These are phyloP conservation scores for Chrysopogon serrulatus DNA, from an alignment of 176 grass and related monocot genomes.

Conservation along the genomic window DNA sequence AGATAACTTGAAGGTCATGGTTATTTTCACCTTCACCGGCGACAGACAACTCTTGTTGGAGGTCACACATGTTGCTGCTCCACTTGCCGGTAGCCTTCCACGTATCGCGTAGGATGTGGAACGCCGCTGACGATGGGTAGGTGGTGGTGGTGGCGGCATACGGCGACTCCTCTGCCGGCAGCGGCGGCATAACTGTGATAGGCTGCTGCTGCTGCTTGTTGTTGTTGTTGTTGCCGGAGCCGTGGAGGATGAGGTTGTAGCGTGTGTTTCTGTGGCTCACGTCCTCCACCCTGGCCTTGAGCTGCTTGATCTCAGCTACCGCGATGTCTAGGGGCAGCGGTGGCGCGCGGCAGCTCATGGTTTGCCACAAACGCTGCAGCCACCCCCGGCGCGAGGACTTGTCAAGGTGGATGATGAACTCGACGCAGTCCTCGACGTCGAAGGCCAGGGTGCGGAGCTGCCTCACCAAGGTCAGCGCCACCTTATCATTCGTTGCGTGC, in stretches of 20 bases:
- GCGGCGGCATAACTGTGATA: no score
- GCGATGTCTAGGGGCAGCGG: not conserved
- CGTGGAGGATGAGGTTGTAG: not conserved
- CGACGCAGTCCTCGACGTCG: not conserved
- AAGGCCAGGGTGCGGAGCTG: not conserved
- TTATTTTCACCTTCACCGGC: not conserved
- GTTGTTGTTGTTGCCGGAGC: not conserved
- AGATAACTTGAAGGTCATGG: not conserved
- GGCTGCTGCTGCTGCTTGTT: no score
- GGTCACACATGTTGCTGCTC: not conserved
- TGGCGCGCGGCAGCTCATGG: fast-evolving
- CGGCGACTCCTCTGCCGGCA: no score
- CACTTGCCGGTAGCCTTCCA: not conserved
- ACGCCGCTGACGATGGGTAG: not conserved
- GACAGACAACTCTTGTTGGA: not conserved
- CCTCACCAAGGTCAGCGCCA: not conserved
- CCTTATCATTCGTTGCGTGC: not conserved
- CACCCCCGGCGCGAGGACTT: not conserved
- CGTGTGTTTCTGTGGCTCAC: not conserved
- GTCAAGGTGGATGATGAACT: not conserved
- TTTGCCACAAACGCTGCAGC: not conserved
- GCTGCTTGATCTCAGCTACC: not conserved
- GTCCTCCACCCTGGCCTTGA: not conserved
- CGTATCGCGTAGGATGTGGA: not conserved
- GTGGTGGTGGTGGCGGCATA: not conserved